Evolutionary conservation across 768 basidiomycete genomes (phyloP).

Genomic region (Rhodotorula graminis): DNA sequence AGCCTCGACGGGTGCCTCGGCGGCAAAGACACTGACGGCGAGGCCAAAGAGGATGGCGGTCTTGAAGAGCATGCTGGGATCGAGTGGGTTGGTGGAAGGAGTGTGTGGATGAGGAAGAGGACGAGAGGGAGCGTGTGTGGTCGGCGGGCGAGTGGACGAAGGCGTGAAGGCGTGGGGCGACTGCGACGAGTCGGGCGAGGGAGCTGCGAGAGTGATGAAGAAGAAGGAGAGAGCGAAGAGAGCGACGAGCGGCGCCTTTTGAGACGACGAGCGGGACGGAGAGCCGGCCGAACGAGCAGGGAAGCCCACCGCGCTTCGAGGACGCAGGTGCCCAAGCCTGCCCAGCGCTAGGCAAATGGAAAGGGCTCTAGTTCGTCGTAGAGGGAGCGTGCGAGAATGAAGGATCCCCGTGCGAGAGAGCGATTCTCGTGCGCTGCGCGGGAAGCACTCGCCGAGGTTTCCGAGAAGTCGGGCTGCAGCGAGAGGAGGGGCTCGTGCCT

Average conservation of each 20-base stretch:
- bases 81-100: background rate
- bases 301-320: too few species aligned
- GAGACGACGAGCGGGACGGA: background rate
- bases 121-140: background rate
- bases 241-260: background rate
- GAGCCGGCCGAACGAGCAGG: background rate
- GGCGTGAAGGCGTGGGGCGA: background rate
- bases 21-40: background rate
- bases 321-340: too few species aligned
- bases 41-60: constrained; percentile 7
- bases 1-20: constrained; percentile 1
- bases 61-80: constrained; percentile 23
- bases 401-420: too few species aligned
- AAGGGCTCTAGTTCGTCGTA: background rate
- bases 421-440: too few species aligned
- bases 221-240: background rate
- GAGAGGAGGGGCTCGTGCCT: too few species aligned
- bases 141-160: background rate
- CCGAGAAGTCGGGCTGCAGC: too few species aligned
- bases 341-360: too few species aligned
- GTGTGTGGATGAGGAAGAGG: background rate
- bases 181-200: background rate
- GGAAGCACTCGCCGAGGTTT: too few species aligned
- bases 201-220: background rate
- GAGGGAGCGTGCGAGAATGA: background rate